These are phyloP conservation scores for Aspergillus coremiiformis DNA, from an alignment of 495 filamentous ascomycete genomes.

Conservation along the genomic window DNA sequence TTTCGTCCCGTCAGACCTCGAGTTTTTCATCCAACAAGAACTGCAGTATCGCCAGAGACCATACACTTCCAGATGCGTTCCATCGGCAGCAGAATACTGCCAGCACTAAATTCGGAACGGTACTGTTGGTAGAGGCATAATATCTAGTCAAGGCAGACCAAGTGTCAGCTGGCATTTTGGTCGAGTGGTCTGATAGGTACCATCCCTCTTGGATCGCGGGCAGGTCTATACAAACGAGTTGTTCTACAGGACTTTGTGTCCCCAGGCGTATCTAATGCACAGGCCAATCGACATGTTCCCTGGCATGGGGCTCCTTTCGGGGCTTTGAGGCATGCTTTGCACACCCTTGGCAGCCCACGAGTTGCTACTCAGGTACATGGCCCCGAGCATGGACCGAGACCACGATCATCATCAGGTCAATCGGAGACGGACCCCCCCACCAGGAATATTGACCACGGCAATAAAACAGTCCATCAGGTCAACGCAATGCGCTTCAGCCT, in stretches of 20 bases:
- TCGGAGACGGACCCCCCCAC: not conserved
- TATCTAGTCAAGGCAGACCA: no score
- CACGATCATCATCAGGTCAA: not conserved
- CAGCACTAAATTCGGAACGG: not conserved
- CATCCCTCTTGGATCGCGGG: no score
- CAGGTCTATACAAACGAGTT: no score
- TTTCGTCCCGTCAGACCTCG: conserved; percentile 8
- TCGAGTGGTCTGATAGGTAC: no score
- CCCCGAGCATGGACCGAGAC: not conserved
- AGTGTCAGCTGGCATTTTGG: no score
- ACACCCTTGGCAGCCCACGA: no score
- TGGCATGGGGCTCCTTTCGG: no score
- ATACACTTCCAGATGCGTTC: not conserved
- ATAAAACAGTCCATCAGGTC: not conserved
- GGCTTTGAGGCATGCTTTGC: no score
- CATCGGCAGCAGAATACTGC: not conserved
- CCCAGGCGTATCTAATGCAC: no score
- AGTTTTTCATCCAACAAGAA: conserved; percentile 12
- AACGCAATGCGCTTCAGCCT: not conserved
- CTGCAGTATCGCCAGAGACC: conserved; percentile 4
- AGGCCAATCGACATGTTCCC: no score
- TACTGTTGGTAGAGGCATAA: no score
- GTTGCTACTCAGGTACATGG: not conserved
- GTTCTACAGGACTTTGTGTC: no score
- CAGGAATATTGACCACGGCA: not conserved